A percentile compares a stretch with the other conserved stretches of the same genome.
phyloP scores from a whole-genome alignment of 2,329 filamentous ascomycete genomes.

The Tolypocladium paradoxum region DNA sequence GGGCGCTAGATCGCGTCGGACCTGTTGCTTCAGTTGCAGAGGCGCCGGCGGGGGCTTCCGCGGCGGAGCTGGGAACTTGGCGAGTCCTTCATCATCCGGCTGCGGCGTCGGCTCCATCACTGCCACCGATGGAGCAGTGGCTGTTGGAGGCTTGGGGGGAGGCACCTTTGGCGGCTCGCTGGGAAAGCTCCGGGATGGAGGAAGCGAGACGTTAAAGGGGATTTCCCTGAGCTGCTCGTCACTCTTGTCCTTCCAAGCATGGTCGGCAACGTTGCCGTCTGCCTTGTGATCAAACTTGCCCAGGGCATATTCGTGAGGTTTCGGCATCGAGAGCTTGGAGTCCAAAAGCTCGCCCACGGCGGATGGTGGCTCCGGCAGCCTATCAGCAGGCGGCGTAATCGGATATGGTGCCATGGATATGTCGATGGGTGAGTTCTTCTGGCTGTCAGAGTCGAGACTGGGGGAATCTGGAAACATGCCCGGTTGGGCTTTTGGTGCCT shows the following conservation, averaged over 20 bases:
- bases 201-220: constrained; percentile 39
- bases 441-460: constrained; percentile 36
- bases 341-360: constrained; percentile 41
- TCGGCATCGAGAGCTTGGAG: constrained; percentile 49
- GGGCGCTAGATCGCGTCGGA: constrained; percentile 10
- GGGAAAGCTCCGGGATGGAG: constrained; percentile 45
- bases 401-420: constrained; percentile 51
- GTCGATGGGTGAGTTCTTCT: constrained; percentile 48
- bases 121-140: constrained; percentile 25
- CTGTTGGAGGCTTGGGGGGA: constrained; percentile 37
- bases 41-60: constrained; percentile 82
- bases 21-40: constrained; percentile 47
- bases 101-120: constrained; percentile 32
- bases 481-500: constrained; percentile 5
- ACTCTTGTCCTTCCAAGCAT: constrained; percentile 33
- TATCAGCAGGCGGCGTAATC: constrained; percentile 51
- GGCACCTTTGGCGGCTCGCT: constrained; percentile 40
- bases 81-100: constrained; percentile 33
- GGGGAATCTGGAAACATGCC: constrained; percentile 32
- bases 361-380: constrained; percentile 27
- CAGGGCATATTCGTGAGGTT: constrained; percentile 46
- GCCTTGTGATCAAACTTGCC: constrained; percentile 46
- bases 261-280: constrained; percentile 36
- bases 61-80: constrained; percentile 49
- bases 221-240: constrained; percentile 32